These are phyloP conservation scores for Phialocephala sp. DNA, from an alignment of 2,329 filamentous ascomycete genomes.

Conservation along the genomic window DNA sequence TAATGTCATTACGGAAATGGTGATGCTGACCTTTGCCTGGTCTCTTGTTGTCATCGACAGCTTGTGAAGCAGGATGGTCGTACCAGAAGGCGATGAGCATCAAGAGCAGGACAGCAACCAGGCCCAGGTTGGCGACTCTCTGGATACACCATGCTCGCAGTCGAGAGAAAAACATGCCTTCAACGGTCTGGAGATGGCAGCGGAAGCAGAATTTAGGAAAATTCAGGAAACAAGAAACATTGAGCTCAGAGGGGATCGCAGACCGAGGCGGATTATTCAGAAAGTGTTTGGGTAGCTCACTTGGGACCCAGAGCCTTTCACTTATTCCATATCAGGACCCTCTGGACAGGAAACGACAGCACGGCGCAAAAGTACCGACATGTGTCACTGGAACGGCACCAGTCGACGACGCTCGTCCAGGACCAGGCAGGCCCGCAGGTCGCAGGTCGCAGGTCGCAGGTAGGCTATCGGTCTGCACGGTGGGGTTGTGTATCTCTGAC, in stretches of 20 bases:
- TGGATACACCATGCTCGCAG: conserved; percentile 26
- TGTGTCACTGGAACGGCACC: not conserved
- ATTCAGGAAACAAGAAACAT: conserved; percentile 1
- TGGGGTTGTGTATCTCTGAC: not conserved
- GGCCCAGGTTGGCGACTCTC: conserved; percentile 25
- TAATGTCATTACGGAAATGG: conserved; percentile 15
- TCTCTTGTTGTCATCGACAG: not conserved
- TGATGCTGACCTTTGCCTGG: conserved; percentile 12
- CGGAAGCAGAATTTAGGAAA: not conserved
- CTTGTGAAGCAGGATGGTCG: conserved; percentile 12
- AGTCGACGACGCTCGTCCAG: too few relatives aligned
- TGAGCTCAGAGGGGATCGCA: not conserved
- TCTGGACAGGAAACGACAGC: not conserved
- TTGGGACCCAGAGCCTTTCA: not conserved
- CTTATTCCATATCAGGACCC: not conserved
- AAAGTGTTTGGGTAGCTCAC: not conserved
- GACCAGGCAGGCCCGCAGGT: not conserved
- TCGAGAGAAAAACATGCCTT: conserved; percentile 17
- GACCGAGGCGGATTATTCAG: not conserved
- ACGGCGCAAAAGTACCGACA: not conserved
- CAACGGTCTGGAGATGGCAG: not conserved
- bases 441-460: too few relatives aligned
- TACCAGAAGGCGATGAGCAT: conserved; percentile 26
- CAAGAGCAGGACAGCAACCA: conserved; percentile 24
- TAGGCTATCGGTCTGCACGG: not conserved